These are phyloP conservation scores for Aureobasidium sp. DNA, from an alignment of 2,329 filamentous ascomycete genomes.

Conservation along the genomic window DNA sequence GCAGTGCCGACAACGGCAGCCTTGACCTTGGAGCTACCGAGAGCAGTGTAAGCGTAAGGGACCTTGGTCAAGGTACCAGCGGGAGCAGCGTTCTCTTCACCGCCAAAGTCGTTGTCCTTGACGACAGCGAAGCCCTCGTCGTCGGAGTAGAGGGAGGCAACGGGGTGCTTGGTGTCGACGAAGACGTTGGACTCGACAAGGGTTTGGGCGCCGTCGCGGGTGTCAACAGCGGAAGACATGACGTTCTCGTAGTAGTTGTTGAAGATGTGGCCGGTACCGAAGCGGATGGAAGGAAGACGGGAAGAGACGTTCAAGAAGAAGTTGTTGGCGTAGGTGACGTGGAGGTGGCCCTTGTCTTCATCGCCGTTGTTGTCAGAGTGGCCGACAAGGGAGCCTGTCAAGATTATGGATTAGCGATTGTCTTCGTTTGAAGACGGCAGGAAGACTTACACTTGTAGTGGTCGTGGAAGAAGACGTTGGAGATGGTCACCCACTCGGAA, in stretches of 20 bases:
- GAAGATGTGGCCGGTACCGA: constrained; percentile 56
- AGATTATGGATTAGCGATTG: neutral
- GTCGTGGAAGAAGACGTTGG: constrained; percentile 42
- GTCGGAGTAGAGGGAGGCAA: constrained; percentile 26
- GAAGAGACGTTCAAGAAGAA: constrained; percentile 56
- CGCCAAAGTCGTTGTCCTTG: constrained; percentile 33
- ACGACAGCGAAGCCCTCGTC: constrained; percentile 29
- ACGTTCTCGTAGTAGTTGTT: constrained; percentile 37
- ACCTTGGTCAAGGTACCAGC: constrained; percentile 26
- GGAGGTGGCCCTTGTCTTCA: constrained; percentile 54
- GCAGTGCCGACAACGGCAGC: constrained; percentile 32
- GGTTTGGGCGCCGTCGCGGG: constrained; percentile 33
- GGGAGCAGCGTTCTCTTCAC: constrained; percentile 24
- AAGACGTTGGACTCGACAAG: constrained; percentile 37
- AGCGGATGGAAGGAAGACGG: constrained; percentile 54
- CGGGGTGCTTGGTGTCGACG: constrained; percentile 24
- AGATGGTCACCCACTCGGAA: constrained; percentile 51
- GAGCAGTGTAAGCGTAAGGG: constrained; percentile 27
- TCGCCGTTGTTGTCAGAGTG: constrained; percentile 50
- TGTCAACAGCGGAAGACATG: constrained; percentile 32
- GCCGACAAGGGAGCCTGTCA: constrained; percentile 41
- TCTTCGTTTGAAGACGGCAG: neutral
- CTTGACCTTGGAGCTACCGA: constrained; percentile 29
- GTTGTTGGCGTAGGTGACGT: constrained; percentile 59
- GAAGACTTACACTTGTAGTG: constrained; percentile 48